Conservation (phyloP, 345 rosid species). For the Dimocarpus longan region DNA sequence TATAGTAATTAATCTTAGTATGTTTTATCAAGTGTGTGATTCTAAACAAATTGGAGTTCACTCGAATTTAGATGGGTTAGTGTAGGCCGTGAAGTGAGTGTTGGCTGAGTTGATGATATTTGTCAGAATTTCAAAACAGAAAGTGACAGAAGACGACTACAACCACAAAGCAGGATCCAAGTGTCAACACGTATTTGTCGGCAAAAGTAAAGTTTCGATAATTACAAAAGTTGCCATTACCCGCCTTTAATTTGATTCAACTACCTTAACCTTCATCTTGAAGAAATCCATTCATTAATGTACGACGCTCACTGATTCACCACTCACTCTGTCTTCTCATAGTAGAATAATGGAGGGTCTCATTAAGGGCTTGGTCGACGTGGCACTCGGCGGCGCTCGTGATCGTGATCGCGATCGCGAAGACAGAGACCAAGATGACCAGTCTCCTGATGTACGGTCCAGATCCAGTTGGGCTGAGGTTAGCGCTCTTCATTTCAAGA, state of each 20-base stretch:
- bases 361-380: slow-evolving; percentile 69
- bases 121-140: too few relatives aligned
- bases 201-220: neutral
- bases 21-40: too few relatives aligned
- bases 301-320: neutral
- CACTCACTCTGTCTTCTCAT: neutral
- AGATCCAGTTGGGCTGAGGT: slow-evolving; percentile 88
- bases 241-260: slow-evolving; percentile 29
- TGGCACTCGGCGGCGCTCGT: slow-evolving; percentile 47
- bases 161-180: neutral
- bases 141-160: too few relatives aligned
- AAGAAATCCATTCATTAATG: neutral
- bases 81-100: too few relatives aligned
- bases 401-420: slow-evolving; percentile 27
- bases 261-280: neutral
- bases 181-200: neutral
- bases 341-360: slow-evolving; percentile 60
- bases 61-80: too few relatives aligned
- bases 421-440: slow-evolving; percentile 26
- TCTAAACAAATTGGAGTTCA: too few relatives aligned
- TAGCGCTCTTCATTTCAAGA: neutral
- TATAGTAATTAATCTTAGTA: too few relatives aligned
- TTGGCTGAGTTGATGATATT: too few relatives aligned
- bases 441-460: slow-evolving; percentile 51
- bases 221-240: slow-evolving; percentile 37